A percentile compares a stretch with the other conserved stretches of the same genome.
Conservation (phyloP, 169 alveolate species). For the Theileria parva region DNA sequence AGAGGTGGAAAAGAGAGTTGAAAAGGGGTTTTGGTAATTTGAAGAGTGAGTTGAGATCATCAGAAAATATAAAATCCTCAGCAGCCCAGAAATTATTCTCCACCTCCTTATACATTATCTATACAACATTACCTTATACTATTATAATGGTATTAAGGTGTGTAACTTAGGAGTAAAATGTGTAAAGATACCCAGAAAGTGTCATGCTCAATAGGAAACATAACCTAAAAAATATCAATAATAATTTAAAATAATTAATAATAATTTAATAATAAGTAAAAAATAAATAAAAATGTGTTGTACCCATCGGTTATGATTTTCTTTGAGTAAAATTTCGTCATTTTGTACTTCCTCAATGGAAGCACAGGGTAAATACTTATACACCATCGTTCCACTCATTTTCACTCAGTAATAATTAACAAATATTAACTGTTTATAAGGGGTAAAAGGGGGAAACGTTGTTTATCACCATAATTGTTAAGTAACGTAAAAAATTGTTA, state of each 20-base stretch:
- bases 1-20: slow-evolving; percentile 24
- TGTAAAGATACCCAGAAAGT: slow-evolving; percentile 67
- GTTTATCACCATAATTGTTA: too few relatives aligned
- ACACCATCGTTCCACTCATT: too few relatives aligned
- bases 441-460: too few relatives aligned
- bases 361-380: slow-evolving; percentile 14
- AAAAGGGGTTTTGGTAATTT: slow-evolving; percentile 11
- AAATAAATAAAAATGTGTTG: too few relatives aligned
- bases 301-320: slow-evolving; percentile 63
- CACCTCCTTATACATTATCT: slow-evolving; percentile 62
- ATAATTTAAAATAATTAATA: too few relatives aligned
- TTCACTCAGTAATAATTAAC: too few relatives aligned
- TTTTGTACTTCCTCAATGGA: slow-evolving; percentile 31
- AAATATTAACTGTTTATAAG: too few relatives aligned
- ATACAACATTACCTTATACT: too few relatives aligned
- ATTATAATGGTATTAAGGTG: background rate
- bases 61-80: slow-evolving; percentile 52
- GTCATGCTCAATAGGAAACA: slow-evolving; percentile 65
- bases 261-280: too few relatives aligned
- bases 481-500: too few relatives aligned
- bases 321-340: slow-evolving; percentile 42
- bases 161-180: too few relatives aligned
- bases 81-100: slow-evolving; percentile 70
- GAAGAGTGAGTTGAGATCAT: slow-evolving; percentile 16
- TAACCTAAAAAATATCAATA: too few relatives aligned